Base-by-base conservation (phyloP, 129 eudicot genomes). In the Tagetes erecta region DNA sequence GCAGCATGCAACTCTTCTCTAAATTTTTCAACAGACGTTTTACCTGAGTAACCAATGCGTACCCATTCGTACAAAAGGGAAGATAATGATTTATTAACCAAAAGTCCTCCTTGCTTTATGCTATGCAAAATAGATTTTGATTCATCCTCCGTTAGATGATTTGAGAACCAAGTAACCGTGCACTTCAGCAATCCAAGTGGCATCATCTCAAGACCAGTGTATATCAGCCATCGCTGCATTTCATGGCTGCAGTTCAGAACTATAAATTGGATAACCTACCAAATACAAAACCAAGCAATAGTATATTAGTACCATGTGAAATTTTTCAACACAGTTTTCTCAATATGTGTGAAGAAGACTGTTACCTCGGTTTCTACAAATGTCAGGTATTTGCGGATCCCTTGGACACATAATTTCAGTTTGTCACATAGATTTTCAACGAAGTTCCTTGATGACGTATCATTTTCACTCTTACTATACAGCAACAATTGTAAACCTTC, bases 161-260 rank as follows among this genome's bases (percentile, higher is more conserved):
- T 76, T 8, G 96, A 83, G 79, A 94, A 91, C 99, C 97, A 94
- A 70, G 89, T 83, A 63, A 84, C 67, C 35, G 83, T 83, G 87
- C 91, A 88, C 77, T 84, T 94, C 27, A 94, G 87, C 78, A 94
- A 76, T 49, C 99, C 99, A 79, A 94, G 89, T 35, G 99, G 99
- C 89, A 94, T 80, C 86, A 85, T 83, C 42, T 74, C 82, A 36
- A 94, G 93, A 73, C 89, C 64, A 40, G 80, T 75, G 71, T 86
- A 76, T 58, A 88, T 33, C 47, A 94, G 79, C 92, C 88, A 80
- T 51, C 75, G 75, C 77, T 90, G 96, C 87, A 83, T 76, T 72
- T 86, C 89, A 66, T 40, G 57, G 82, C 85, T 83, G 87, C 92
- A 90, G 44, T 78, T 86, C 58, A 73, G 73, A 74, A 80, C 53